A percentile compares a stretch with the other conserved stretches of the same genome.
Evolutionary conservation across 2,329 filamentous ascomycete species (phyloP).

Genomic region (Didymella arachidicola): DNA sequence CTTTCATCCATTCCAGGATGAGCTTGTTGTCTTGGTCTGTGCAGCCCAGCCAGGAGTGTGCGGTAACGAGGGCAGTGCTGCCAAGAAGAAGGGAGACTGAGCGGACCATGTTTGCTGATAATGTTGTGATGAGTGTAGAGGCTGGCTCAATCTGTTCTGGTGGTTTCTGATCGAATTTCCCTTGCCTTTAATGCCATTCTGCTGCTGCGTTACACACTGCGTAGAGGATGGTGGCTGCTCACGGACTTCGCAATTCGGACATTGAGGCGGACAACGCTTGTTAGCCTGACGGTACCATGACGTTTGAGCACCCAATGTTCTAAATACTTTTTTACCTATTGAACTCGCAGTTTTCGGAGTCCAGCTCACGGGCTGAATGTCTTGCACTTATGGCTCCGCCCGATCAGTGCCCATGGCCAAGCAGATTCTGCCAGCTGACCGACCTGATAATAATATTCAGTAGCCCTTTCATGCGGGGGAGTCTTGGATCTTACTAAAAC

Average conservation of each 20-base stretch:
- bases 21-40: slow-evolving; percentile 35
- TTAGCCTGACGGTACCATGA: not conserved
- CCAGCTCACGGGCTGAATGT: not conserved
- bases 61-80: slow-evolving; percentile 18
- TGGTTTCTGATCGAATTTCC: too few relatives aligned
- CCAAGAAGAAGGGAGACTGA: slow-evolving; percentile 4
- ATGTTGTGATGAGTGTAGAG: not conserved
- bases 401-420: not conserved
- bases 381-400: not conserved
- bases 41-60: slow-evolving; percentile 40
- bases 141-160: slow-evolving; percentile 1
- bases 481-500: not conserved
- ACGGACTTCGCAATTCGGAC: not conserved
- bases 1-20: slow-evolving; percentile 33
- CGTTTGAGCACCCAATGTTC: not conserved
- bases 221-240: not conserved
- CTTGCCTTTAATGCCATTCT: slow-evolving; percentile 2
- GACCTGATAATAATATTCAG: too few relatives aligned
- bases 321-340: not conserved
- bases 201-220: not conserved
- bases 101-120: slow-evolving; percentile 9
- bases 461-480: not conserved
- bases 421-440: not conserved
- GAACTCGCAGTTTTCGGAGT: not conserved
- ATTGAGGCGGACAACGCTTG: not conserved